phyloP scores from a whole-genome alignment of 805 yeast genomes.

The Monosporozyma yasuniensis region DNA sequence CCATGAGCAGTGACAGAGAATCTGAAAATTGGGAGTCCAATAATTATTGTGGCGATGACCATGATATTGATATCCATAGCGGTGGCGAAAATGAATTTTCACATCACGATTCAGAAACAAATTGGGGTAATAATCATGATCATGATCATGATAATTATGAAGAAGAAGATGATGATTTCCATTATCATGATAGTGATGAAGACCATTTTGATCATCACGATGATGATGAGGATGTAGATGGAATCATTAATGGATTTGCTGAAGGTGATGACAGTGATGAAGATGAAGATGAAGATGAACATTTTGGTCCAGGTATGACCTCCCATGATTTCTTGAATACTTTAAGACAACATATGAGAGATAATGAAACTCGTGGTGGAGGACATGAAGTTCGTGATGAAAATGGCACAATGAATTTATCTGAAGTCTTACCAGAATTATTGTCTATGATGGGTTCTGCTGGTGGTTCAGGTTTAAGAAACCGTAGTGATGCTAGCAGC shows the following conservation, averaged over 20 bases:
- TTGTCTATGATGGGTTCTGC: constrained; percentile 28
- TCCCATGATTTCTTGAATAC: constrained; percentile 23
- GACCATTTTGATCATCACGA: constrained; percentile 2
- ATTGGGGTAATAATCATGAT: neutral
- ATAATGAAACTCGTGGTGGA: neutral
- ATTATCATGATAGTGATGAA: constrained; percentile 1
- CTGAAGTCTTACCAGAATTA: constrained; percentile 34
- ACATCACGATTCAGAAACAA: neutral
- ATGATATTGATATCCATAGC: constrained; percentile 1
- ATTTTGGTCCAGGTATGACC: constrained; percentile 14
- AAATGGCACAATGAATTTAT: constrained; percentile 21
- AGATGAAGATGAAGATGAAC: constrained; percentile 16
- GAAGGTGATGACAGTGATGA: constrained; percentile 17
- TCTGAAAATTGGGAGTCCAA: neutral
- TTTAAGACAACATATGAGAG: constrained; percentile 6
- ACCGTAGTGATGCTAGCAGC: constrained; percentile 2
- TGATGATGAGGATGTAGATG: constrained; percentile 2
- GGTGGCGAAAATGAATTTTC: constrained; percentile 15
- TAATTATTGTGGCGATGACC: neutral
- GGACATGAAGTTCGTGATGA: constrained; percentile 3
- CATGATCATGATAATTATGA: constrained; percentile 1
- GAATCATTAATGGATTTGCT: constrained; percentile 1
- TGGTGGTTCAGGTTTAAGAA: constrained; percentile 9
- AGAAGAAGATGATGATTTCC: neutral
- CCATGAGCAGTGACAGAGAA: neutral